Conservation (phyloP, 140 eudicot genomes). For the Bidens hawaiensis region DNA sequence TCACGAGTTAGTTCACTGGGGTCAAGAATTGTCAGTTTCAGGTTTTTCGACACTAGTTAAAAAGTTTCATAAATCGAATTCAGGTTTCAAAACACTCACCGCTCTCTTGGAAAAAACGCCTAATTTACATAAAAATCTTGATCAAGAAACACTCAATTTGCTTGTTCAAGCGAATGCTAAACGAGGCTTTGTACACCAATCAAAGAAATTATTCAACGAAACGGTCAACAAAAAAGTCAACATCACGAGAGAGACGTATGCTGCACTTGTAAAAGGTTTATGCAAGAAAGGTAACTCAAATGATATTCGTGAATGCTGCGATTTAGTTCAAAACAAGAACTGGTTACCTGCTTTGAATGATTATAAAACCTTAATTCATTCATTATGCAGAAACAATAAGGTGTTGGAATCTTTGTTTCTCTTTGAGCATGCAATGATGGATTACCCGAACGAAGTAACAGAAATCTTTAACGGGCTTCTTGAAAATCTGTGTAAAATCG, state of each 20-base stretch:
- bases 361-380: constrained; percentile 31
- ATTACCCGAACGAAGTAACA: constrained; percentile 28
- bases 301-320: constrained; percentile 31
- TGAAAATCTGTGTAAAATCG: constrained; percentile 47
- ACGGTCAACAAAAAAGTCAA: constrained; percentile 39
- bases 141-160: constrained; percentile 49
- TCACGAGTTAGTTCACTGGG: constrained; percentile 80
- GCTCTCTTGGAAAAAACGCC: constrained; percentile 37
- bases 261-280: constrained; percentile 37
- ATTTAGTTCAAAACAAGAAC: constrained; percentile 36
- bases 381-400: constrained; percentile 47
- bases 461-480: constrained; percentile 35
- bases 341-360: constrained; percentile 61
- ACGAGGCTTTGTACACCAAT: constrained; percentile 50
- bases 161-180: constrained; percentile 50
- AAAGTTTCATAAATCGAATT: constrained; percentile 31
- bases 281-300: constrained; percentile 57
- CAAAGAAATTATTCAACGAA: constrained; percentile 35
- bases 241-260: constrained; percentile 37
- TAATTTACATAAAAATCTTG: constrained; percentile 41
- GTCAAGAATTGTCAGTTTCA: constrained; percentile 59
- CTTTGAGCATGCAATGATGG: constrained; percentile 38
- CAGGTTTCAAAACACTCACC: constrained; percentile 40
- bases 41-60: constrained; percentile 35
- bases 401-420: constrained; percentile 51